Conservation (phyloP, 2,329 filamentous ascomycete species). For the Fusarium sp. region DNA sequence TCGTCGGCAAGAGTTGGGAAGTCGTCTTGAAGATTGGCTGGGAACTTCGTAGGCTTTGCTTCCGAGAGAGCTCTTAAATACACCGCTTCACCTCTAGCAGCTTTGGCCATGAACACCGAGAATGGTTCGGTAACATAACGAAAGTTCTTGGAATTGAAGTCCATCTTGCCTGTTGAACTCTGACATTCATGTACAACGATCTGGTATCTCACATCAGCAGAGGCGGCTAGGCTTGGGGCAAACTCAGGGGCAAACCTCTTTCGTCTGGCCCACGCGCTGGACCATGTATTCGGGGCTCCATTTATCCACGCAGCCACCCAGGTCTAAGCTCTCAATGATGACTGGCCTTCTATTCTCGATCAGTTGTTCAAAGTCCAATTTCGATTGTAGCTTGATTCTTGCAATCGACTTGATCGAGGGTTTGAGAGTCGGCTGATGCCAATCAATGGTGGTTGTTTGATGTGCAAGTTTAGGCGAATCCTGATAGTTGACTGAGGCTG, state of each 20-base stretch:
- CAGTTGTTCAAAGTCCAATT: constrained; percentile 68
- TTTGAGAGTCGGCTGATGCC: background rate
- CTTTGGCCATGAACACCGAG: constrained; percentile 70
- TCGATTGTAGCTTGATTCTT: constrained; percentile 61
- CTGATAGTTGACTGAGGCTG: constrained; percentile 30
- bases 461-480: constrained; percentile 45
- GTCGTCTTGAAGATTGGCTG: constrained; percentile 76
- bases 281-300: constrained; percentile 79
- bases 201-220: constrained; percentile 49
- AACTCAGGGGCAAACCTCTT: constrained; percentile 60
- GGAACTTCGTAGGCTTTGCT: constrained; percentile 72
- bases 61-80: constrained; percentile 84
- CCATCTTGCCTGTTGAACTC: constrained; percentile 69
- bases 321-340: constrained; percentile 71
- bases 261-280: constrained; percentile 67
- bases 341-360: constrained; percentile 64
- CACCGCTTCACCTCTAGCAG: constrained; percentile 67
- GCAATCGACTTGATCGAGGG: constrained; percentile 54
- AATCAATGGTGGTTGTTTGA: constrained; percentile 5
- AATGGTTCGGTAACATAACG: constrained; percentile 76
- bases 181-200: constrained; percentile 79
- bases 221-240: background rate
- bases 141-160: constrained; percentile 87
- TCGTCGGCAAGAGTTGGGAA: constrained; percentile 76
- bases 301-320: constrained; percentile 72